Evolutionary conservation across 2,329 filamentous ascomycete genomes (phyloP).

Genomic region (Fusarium buxicola): DNA sequence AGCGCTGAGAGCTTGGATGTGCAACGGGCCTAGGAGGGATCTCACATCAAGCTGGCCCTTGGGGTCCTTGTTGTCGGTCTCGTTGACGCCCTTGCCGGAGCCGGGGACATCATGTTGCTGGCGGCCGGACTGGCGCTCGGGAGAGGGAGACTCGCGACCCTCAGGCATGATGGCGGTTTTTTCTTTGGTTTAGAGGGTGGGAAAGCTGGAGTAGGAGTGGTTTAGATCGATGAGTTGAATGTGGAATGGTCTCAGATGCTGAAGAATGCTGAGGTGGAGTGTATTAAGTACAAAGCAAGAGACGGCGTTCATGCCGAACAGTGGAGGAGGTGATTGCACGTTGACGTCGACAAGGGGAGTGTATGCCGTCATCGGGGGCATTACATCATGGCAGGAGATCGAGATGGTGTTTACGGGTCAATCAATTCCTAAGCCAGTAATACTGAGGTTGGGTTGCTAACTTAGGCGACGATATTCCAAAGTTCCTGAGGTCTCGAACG

Average conservation of each 20-base stretch:
- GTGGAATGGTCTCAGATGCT: constrained; percentile 3
- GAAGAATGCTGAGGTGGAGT: not conserved
- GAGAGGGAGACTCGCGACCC: constrained; percentile 83
- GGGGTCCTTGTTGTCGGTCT: constrained; percentile 58
- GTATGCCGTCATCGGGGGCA: constrained; percentile 44
- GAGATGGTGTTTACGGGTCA: constrained; percentile 23
- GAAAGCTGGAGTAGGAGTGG: not conserved
- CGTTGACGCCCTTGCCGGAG: constrained; percentile 68
- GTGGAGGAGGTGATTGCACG: constrained; percentile 29
- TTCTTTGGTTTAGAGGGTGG: constrained; percentile 12
- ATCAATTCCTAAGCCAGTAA: not conserved
- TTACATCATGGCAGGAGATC: constrained; percentile 45
- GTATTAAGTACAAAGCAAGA: constrained; percentile 19
- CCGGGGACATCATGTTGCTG: constrained; percentile 71
- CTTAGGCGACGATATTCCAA: not conserved
- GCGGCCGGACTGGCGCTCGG: constrained; percentile 72
- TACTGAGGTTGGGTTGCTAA: not conserved
- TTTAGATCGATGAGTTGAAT: constrained; percentile 1
- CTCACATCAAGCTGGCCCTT: constrained; percentile 65
- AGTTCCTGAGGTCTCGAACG: constrained; percentile 3
- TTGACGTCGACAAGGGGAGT: constrained; percentile 42
- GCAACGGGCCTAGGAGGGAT: not conserved
- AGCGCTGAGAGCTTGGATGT: not conserved
- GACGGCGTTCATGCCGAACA: not conserved
- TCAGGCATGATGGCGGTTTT: constrained; percentile 69